phyloP scores from a whole-genome alignment of 139 green algal species.

The Protoeuglena noctilucae region DNA sequence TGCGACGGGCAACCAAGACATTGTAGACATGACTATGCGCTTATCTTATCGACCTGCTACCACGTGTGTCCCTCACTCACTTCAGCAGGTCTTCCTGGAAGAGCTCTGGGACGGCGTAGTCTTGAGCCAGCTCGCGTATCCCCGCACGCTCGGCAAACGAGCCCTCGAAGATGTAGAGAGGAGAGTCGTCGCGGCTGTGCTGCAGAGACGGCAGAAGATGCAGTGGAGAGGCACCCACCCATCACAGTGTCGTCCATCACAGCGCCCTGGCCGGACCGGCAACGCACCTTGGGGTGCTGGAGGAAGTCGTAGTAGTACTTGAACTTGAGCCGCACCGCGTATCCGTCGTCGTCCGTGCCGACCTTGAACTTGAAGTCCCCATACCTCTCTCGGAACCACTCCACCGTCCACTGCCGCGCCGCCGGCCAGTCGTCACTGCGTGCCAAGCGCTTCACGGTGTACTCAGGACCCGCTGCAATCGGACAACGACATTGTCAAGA shows the following conservation, averaged over 20 bases:
- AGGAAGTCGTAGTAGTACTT: constrained; percentile 56
- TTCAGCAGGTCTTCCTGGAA: constrained; percentile 68
- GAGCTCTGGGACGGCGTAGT: constrained; percentile 23
- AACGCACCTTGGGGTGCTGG: constrained; percentile 15
- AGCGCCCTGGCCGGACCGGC: too few relatives aligned
- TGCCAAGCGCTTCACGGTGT: too few relatives aligned
- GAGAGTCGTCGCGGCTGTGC: constrained; percentile 37
- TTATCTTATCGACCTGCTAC: too few relatives aligned
- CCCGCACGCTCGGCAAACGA: constrained; percentile 19
- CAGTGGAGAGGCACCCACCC: too few relatives aligned
- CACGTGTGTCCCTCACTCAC: constrained; percentile 43
- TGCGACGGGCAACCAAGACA: too few relatives aligned
- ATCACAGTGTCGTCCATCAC: too few relatives aligned
- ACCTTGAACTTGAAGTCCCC: constrained; percentile 70
- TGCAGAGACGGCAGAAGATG: too few relatives aligned
- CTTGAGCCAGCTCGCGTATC: not conserved
- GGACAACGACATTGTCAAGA: constrained; percentile 40
- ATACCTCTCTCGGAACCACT: constrained; percentile 26
- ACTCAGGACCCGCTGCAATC: constrained; percentile 47
- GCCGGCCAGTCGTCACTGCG: constrained; percentile 43
- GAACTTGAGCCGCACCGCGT: constrained; percentile 62
- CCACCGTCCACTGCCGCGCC: constrained; percentile 26
- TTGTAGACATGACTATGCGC: too few relatives aligned
- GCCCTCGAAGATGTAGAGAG: constrained; percentile 67
- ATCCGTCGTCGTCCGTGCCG: constrained; percentile 77